Evolutionary conservation across 345 rosid genomes (phyloP).

Genomic region (Triadica sebifera): DNA sequence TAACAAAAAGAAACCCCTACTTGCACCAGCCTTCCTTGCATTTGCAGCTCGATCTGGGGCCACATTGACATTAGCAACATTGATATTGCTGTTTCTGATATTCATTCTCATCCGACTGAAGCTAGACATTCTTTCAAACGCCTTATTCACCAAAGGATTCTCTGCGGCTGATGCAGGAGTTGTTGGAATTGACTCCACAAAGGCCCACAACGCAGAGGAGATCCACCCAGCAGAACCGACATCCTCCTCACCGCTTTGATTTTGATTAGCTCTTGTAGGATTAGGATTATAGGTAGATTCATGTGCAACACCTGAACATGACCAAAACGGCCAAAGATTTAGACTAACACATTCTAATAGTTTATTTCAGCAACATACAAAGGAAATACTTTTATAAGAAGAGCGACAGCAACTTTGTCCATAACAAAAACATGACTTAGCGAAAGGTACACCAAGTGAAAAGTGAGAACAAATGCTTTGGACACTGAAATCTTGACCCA

Average conservation of each 20-base stretch:
- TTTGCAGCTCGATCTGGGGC: slow-evolving; percentile 18
- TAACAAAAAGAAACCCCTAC: slow-evolving; percentile 43
- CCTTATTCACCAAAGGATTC: slow-evolving; percentile 57
- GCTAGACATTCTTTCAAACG: slow-evolving; percentile 69
- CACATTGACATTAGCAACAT: not conserved
- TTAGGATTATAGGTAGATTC: slow-evolving; percentile 17
- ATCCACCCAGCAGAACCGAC: slow-evolving; percentile 44
- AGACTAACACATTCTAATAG: slow-evolving; percentile 16
- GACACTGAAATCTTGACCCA: slow-evolving; percentile 11
- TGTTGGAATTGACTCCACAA: slow-evolving; percentile 82
- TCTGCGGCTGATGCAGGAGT: slow-evolving; percentile 85
- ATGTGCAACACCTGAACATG: slow-evolving; percentile 42
- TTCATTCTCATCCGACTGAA: slow-evolving; percentile 47
- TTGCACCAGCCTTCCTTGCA: slow-evolving; percentile 34
- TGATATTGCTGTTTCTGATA: slow-evolving; percentile 25
- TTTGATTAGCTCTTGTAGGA: slow-evolving; percentile 25
- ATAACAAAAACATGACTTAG: slow-evolving; percentile 30
- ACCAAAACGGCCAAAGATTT: slow-evolving; percentile 19
- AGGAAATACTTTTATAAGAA: slow-evolving; percentile 39
- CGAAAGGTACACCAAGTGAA: slow-evolving; percentile 22
- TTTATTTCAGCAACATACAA: slow-evolving; percentile 1
- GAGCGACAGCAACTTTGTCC: slow-evolving; percentile 50
- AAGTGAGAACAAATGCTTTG: slow-evolving; percentile 12
- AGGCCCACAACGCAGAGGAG: slow-evolving; percentile 66
- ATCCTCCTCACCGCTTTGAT: slow-evolving; percentile 30